These are phyloP conservation scores for Tylopilus balloui DNA, from an alignment of 768 basidiomycete genomes.

Conservation along the genomic window DNA sequence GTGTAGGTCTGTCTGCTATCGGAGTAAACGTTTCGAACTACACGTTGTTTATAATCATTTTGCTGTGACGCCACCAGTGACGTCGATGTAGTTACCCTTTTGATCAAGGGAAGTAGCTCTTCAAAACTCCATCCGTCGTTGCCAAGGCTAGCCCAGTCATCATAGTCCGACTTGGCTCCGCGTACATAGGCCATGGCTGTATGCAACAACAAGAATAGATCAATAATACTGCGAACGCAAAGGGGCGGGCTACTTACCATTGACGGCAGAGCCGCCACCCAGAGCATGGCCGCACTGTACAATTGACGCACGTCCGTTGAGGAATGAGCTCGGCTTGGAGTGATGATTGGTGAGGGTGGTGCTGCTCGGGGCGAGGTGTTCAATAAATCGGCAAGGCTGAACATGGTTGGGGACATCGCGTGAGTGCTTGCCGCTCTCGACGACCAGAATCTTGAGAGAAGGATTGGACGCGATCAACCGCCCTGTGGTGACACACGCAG, in stretches of 20 bases:
- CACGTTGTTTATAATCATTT: slow-evolving; percentile 31
- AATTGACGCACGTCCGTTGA: slow-evolving; percentile 41
- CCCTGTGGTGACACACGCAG: slow-evolving; percentile 49
- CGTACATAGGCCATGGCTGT: slow-evolving; percentile 50
- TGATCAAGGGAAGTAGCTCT: slow-evolving; percentile 52
- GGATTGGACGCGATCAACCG: slow-evolving; percentile 53
- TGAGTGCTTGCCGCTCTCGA: slow-evolving; percentile 57
- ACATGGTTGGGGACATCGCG: slow-evolving; percentile 42
- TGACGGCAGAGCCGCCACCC: slow-evolving; percentile 61
- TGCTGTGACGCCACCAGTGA: background rate
- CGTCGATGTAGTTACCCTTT: slow-evolving; percentile 42
- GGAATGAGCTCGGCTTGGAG: slow-evolving; percentile 37
- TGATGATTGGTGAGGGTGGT: slow-evolving; percentile 43
- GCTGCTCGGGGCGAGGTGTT: slow-evolving; percentile 37
- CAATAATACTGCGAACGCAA: no score
- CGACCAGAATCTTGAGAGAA: slow-evolving; percentile 50
- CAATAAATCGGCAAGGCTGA: slow-evolving; percentile 50
- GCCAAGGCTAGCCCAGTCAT: slow-evolving; percentile 49
- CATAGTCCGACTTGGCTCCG: slow-evolving; percentile 57
- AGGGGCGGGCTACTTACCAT: slow-evolving; percentile 37
- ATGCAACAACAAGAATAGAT: background rate
- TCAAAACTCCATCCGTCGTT: slow-evolving; percentile 61
- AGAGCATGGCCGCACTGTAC: slow-evolving; percentile 48
- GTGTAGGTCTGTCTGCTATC: slow-evolving; percentile 29
- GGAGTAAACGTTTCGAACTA: slow-evolving; percentile 37